Evolutionary conservation across 139 green algal genomes (phyloP).

Genomic region (Astrephomene gubernaculifera): DNA sequence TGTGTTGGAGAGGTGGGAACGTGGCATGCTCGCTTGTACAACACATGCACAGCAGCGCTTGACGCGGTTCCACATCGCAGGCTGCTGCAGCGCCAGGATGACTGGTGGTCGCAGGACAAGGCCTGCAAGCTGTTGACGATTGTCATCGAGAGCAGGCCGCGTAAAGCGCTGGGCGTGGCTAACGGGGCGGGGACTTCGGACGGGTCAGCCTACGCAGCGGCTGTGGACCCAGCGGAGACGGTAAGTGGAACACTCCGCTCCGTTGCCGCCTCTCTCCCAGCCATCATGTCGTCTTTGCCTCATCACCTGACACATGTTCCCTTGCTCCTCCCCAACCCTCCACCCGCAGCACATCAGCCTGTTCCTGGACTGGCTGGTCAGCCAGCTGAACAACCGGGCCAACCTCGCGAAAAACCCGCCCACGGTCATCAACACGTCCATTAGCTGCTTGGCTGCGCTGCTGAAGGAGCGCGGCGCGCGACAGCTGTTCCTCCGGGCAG

Average conservation of each 20-base stretch:
- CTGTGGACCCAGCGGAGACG: conserved; percentile 53
- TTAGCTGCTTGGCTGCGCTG: conserved; percentile 79
- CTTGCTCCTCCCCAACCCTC: too few relatives aligned
- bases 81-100: conserved; percentile 88
- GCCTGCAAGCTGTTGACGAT: conserved; percentile 77
- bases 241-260: conserved; percentile 14
- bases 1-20: conserved; percentile 73
- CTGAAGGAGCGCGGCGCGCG: conserved; percentile 80
- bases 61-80: conserved; percentile 41
- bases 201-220: neutral
- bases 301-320: too few relatives aligned
- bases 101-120: conserved; percentile 95
- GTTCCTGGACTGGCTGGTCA: conserved; percentile 91
- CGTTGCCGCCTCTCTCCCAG: neutral
- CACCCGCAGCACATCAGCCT: conserved; percentile 59
- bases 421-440: conserved; percentile 59
- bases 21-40: neutral
- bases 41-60: neutral
- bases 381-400: conserved; percentile 85
- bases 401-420: conserved; percentile 70
- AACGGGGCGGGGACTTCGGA: conserved; percentile 42
- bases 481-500: conserved; percentile 70
- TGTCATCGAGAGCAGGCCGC: conserved; percentile 72
- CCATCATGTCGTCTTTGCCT: too few relatives aligned
- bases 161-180: conserved; percentile 56